Evolutionary conservation across 2,329 filamentous ascomycete genomes (phyloP).

Genomic region (Curvularia spicifera): DNA sequence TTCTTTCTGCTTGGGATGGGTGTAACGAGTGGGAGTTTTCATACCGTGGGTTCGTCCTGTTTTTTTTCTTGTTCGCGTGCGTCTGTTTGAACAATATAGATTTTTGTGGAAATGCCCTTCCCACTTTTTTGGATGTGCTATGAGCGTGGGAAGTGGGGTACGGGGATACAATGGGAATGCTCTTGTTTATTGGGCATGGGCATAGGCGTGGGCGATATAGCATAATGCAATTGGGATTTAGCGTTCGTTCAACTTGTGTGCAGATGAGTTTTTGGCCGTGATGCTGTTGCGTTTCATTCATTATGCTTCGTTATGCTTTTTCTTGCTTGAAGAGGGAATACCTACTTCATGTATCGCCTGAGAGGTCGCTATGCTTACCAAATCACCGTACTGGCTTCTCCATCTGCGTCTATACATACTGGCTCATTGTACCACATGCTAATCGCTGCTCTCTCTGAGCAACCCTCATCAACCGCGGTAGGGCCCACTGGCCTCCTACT

Average conservation of each 20-base stretch:
- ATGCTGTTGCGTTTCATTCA: background rate
- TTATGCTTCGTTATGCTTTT: background rate
- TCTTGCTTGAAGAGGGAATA: background rate
- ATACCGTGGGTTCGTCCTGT: background rate
- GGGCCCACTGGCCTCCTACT: background rate
- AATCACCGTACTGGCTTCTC: background rate
- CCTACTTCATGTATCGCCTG: background rate
- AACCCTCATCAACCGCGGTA: background rate
- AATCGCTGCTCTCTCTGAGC: background rate
- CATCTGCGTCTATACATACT: background rate
- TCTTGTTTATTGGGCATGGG: background rate
- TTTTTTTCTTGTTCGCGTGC: background rate
- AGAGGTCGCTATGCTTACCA: background rate
- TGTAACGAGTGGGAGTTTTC: background rate
- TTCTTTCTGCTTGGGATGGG: too few relatives aligned
- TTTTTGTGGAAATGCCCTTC: background rate
- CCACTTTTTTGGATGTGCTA: conserved; percentile 6
- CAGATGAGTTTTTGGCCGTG: background rate
- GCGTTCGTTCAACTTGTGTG: background rate
- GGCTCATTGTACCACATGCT: background rate
- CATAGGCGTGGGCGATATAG: background rate
- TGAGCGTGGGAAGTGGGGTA: conserved; percentile 1
- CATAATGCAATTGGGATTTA: conserved; percentile 5
- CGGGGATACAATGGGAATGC: background rate
- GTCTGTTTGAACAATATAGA: conserved; percentile 10